Percentiles rank a stretch among this genome's conserved stretches.
phyloP scores from a whole-genome alignment of 2,329 filamentous ascomycete genomes.

The Claviceps spartinae region DNA sequence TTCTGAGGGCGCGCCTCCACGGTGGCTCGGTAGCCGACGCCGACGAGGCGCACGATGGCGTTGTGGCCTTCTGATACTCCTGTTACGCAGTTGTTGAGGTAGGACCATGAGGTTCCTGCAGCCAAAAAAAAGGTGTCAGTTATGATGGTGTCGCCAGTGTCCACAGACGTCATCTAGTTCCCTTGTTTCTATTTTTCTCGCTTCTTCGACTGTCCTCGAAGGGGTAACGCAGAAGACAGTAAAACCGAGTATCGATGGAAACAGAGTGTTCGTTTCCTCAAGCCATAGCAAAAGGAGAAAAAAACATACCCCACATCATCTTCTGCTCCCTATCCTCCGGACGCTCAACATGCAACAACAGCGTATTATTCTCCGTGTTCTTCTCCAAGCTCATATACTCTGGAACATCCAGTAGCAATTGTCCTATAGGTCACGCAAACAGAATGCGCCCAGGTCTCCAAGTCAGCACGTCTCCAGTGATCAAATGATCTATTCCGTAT shows the following conservation, averaged over 20 bases:
- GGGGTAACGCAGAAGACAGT: too few species aligned
- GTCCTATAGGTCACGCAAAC: slow-evolving; percentile 32
- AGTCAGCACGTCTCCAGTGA: too few species aligned
- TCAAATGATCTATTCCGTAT: too few species aligned
- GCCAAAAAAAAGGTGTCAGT: not conserved
- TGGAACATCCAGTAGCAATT: slow-evolving; percentile 66
- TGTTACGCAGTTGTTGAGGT: slow-evolving; percentile 79
- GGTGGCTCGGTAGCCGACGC: slow-evolving; percentile 86
- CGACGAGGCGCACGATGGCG: slow-evolving; percentile 81
- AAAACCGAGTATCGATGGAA: too few species aligned
- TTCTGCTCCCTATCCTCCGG: slow-evolving; percentile 57
- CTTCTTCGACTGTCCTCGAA: too few species aligned
- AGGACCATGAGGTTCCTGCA: slow-evolving; percentile 75
- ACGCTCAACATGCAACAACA: slow-evolving; percentile 58
- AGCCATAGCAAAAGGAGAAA: not conserved
- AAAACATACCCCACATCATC: slow-evolving; percentile 79
- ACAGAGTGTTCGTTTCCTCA: too few species aligned
- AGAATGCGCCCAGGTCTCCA: too few species aligned
- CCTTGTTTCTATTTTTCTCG: not conserved
- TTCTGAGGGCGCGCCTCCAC: slow-evolving; percentile 66
- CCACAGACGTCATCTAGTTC: too few species aligned
- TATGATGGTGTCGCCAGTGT: too few species aligned
- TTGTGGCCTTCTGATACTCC: slow-evolving; percentile 95
- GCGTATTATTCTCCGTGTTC: slow-evolving; percentile 48
- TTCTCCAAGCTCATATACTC: slow-evolving; percentile 61